Evolutionary conservation across 2,329 filamentous ascomycete species (phyloP).

Genomic region (Lomentospora prolificans): DNA sequence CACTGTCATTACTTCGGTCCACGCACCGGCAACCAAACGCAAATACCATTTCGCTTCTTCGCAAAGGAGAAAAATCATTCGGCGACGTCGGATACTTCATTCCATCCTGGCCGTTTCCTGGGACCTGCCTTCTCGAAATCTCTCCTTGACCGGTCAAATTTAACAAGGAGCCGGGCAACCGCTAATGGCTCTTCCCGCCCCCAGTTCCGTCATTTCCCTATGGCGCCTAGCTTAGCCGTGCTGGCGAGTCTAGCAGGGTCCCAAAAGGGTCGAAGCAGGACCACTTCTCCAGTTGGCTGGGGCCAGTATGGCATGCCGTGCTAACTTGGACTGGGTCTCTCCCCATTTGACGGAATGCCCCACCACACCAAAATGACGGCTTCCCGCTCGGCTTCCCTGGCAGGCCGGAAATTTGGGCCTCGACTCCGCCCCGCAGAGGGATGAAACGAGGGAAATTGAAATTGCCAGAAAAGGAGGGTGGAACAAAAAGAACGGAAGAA

Average conservation of each 20-base stretch:
- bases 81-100: not conserved
- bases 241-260: not conserved
- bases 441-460: not conserved
- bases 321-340: no score
- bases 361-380: constrained; percentile 2
- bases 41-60: not conserved
- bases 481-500: not conserved
- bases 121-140: not conserved
- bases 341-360: not conserved
- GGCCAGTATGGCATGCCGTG: no score
- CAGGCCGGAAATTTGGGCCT: constrained; percentile 3
- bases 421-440: constrained; percentile 3
- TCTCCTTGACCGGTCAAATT: not conserved
- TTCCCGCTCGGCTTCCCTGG: not conserved
- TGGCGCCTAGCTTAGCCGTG: not conserved
- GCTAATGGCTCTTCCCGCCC: not conserved
- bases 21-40: not conserved
- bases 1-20: not conserved
- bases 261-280: not conserved
- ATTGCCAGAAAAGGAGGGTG: not conserved
- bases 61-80: not conserved
- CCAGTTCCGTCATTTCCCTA: not conserved
- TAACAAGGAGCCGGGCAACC: not conserved
- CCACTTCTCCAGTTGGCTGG: not conserved
- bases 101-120: not conserved